These are phyloP conservation scores for Aspergillus cejpii DNA, from an alignment of 2,329 filamentous ascomycete genomes.

Conservation along the genomic window DNA sequence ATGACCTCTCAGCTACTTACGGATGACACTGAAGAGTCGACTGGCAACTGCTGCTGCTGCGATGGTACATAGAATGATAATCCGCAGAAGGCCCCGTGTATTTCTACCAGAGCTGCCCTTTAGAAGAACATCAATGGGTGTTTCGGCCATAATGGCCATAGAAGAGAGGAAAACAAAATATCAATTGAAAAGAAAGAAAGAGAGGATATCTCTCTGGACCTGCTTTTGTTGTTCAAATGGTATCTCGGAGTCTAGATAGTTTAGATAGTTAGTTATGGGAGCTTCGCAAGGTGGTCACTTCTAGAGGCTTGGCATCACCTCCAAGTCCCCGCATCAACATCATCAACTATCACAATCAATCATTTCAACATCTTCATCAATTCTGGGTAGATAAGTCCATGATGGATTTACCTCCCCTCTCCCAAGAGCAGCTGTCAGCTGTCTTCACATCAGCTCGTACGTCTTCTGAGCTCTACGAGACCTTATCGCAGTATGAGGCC, in stretches of 20 bases:
- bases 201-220: slow-evolving; percentile 21
- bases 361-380: background rate
- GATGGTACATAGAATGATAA: slow-evolving; percentile 85
- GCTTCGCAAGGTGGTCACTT: slow-evolving; percentile 42
- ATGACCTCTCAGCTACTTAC: slow-evolving; percentile 51
- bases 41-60: slow-evolving; percentile 86
- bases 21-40: slow-evolving; percentile 95
- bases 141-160: slow-evolving; percentile 42
- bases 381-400: too few relatives aligned
- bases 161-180: slow-evolving; percentile 25
- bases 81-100: slow-evolving; percentile 74
- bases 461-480: slow-evolving; percentile 32
- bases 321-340: slow-evolving; percentile 29
- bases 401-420: slow-evolving; percentile 30
- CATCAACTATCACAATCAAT: background rate
- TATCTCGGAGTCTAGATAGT: too few relatives aligned
- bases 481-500: slow-evolving; percentile 32
- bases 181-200: slow-evolving; percentile 22
- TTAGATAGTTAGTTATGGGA: slow-evolving; percentile 10
- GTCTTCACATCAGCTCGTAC: slow-evolving; percentile 25
- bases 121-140: slow-evolving; percentile 54
- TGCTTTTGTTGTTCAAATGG: slow-evolving; percentile 10
- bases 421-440: slow-evolving; percentile 26
- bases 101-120: slow-evolving; percentile 73
- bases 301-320: slow-evolving; percentile 35